phyloP scores from a whole-genome alignment of 1,284 basidiomycete genomes.

The Tranzscheliella williamsii region DNA sequence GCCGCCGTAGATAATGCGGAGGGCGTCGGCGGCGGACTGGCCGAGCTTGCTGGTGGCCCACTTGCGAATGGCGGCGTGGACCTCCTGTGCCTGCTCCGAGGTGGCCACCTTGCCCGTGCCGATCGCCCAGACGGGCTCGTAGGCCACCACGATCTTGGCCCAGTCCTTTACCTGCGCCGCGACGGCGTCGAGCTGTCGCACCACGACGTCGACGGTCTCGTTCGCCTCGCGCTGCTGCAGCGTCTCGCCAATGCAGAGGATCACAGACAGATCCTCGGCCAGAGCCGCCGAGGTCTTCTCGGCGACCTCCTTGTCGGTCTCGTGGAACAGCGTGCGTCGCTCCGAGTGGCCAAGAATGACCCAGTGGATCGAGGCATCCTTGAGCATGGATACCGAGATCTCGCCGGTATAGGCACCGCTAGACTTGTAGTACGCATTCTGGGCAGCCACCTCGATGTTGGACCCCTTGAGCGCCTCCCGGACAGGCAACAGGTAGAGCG shows the following conservation, averaged over 20 bases:
- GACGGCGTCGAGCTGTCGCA: conserved; percentile 80
- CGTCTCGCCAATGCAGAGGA: conserved; percentile 95
- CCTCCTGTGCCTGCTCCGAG: conserved; percentile 84
- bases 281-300: conserved; percentile 79
- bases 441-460: conserved; percentile 71
- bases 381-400: conserved; percentile 68
- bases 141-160: conserved; percentile 90
- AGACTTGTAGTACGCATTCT: conserved; percentile 84
- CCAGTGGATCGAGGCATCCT: conserved; percentile 82
- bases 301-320: conserved; percentile 81
- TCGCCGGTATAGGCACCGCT: conserved; percentile 86
- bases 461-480: conserved; percentile 44
- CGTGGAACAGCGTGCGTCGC: conserved; percentile 87
- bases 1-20: conserved; percentile 93
- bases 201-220: conserved; percentile 78
- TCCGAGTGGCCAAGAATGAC: conserved; percentile 98
- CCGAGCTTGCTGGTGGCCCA: conserved; percentile 76
- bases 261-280: conserved; percentile 76
- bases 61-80: conserved; percentile 79
- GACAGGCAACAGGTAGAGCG: conserved; percentile 52
- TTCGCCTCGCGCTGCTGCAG: conserved; percentile 82
- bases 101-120: conserved; percentile 96
- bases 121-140: conserved; percentile 87
- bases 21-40: conserved; percentile 71
- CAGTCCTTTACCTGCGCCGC: conserved; percentile 73